Evolutionary conservation across 306 rosid genomes (phyloP).

Genomic region (Cicer yamashitae): DNA sequence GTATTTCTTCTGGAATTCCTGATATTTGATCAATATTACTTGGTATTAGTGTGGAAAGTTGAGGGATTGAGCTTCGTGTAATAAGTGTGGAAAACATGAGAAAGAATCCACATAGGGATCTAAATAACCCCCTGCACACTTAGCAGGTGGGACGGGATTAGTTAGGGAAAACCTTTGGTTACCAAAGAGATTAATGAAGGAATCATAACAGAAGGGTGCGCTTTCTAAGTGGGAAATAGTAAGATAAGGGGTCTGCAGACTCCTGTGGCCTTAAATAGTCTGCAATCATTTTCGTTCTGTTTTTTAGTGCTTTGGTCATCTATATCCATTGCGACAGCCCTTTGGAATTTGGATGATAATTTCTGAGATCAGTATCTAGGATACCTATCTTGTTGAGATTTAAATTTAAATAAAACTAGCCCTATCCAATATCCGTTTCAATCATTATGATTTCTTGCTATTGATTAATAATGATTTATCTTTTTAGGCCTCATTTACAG

Average conservation of each 20-base stretch:
- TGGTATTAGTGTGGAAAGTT: constrained; percentile 1
- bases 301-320: constrained; percentile 5
- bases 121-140: neutral
- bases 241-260: constrained; percentile 22
- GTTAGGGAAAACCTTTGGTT: neutral
- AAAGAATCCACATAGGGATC: neutral
- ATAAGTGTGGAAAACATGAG: neutral
- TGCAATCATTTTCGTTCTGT: constrained; percentile 23
- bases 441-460: constrained; percentile 13
- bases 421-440: constrained; percentile 11
- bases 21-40: neutral
- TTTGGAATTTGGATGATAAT: constrained; percentile 21
- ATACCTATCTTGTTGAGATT: neutral
- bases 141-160: neutral
- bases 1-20: constrained; percentile 6
- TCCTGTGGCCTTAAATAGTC: constrained; percentile 12
- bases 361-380: neutral
- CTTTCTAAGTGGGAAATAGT: constrained; percentile 18
- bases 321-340: neutral
- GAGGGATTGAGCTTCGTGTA: constrained; percentile 2
- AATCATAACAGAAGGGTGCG: neutral
- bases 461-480: neutral
- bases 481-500: constrained; percentile 26
- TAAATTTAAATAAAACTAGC: neutral
- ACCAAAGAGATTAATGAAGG: neutral